Evolutionary conservation across 192 early-diverging fungal species (phyloP).

Genomic region (Chytriomyces hyalinus): DNA sequence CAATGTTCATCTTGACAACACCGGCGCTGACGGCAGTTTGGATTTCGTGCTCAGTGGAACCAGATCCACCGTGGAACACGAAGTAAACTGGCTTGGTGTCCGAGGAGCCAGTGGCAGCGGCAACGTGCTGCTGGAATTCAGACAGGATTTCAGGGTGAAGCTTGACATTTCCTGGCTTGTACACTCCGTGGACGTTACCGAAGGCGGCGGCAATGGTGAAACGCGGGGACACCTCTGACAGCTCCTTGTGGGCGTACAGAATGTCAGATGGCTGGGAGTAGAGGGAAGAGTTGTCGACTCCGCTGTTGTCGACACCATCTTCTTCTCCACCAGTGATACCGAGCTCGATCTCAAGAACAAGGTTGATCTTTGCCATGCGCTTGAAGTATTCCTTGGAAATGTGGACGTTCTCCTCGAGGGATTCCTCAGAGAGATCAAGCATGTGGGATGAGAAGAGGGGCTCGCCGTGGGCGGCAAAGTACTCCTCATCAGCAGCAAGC

Average conservation of each 20-base stretch:
- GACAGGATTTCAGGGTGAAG: conserved; percentile 90
- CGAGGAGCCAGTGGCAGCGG: conserved; percentile 65
- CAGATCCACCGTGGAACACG: conserved; percentile 68
- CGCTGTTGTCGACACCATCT: conserved; percentile 96
- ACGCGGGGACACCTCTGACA: conserved; percentile 59
- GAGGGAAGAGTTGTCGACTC: conserved; percentile 85
- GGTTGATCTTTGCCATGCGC: conserved; percentile 87
- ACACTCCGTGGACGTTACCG: conserved; percentile 86
- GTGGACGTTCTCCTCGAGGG: conserved; percentile 92
- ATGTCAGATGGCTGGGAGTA: conserved; percentile 98
- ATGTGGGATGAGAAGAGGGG: conserved; percentile 98
- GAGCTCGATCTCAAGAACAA: conserved; percentile 96
- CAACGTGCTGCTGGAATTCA: conserved; percentile 86
- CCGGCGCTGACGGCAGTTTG: conserved; percentile 78
- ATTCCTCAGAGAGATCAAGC: conserved; percentile 94
- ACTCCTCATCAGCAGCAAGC: conserved; percentile 91
- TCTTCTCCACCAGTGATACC: conserved; percentile 98
- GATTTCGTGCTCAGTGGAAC: conserved; percentile 77
- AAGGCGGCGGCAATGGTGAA: conserved; percentile 98
- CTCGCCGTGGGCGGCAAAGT: conserved; percentile 90
- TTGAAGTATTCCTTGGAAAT: conserved; percentile 89
- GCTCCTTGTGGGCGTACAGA: conserved; percentile 90
- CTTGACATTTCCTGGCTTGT: conserved; percentile 83
- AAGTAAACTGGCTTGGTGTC: conserved; percentile 86
- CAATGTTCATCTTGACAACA: conserved; percentile 99